These are phyloP conservation scores for Neurospora sp. DNA, from an alignment of 495 filamentous ascomycete genomes.

Conservation along the genomic window DNA sequence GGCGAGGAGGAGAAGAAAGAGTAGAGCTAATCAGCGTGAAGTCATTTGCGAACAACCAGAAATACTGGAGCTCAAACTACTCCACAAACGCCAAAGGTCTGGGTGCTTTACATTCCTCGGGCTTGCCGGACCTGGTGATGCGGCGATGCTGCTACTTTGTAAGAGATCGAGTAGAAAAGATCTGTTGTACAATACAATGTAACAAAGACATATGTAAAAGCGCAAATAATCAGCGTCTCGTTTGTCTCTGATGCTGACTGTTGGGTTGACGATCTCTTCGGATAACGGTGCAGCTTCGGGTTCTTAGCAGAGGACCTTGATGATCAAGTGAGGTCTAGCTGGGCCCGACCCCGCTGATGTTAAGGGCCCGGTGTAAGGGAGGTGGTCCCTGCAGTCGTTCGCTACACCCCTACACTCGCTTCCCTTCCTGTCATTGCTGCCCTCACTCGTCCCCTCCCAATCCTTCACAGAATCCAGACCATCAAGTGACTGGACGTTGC, in stretches of 20 bases:
- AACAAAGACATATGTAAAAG: not conserved
- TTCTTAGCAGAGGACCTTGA: not conserved
- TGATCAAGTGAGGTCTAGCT: not conserved
- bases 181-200: not conserved
- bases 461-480: not conserved
- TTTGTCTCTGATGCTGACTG: not conserved
- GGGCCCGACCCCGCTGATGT: not conserved
- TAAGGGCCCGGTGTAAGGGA: not conserved
- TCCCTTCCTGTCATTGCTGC: not conserved
- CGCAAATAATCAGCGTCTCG: not conserved
- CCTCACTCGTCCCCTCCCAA: not conserved
- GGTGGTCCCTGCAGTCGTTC: not conserved
- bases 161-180: not conserved
- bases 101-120: not conserved
- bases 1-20: conserved; percentile 23
- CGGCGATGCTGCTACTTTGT: not conserved
- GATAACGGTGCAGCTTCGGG: not conserved
- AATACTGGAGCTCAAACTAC: not conserved
- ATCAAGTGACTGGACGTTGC: not conserved
- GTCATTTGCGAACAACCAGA: not conserved
- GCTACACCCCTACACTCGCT: not conserved
- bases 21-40: conserved; percentile 13
- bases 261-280: not conserved
- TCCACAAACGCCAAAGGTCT: not conserved
- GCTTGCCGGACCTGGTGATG: not conserved